A percentile compares a stretch with the other conserved stretches of the same genome.
These are phyloP conservation scores for Fraxinus angustifolia DNA, from an alignment of 305 asterid genomes.

Conservation along the genomic window DNA sequence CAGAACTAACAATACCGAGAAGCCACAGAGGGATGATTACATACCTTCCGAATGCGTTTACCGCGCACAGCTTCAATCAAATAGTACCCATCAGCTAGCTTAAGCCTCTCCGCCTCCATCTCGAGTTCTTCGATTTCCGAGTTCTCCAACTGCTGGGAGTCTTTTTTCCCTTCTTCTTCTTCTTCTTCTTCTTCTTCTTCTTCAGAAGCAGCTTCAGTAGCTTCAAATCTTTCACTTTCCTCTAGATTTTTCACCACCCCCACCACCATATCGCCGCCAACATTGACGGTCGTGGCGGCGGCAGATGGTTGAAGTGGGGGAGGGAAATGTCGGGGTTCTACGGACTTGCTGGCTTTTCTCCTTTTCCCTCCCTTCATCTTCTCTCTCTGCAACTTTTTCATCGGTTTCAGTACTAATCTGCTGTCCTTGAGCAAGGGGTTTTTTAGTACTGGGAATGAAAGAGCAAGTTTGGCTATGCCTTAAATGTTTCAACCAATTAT, in stretches of 20 bases:
- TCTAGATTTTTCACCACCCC: conserved; percentile 18
- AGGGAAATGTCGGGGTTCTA: conserved; percentile 12
- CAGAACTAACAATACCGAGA: neutral
- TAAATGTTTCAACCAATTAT: too few relatives aligned
- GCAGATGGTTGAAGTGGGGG: conserved; percentile 28
- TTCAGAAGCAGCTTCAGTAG: conserved; percentile 31
- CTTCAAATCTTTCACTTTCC: conserved; percentile 27
- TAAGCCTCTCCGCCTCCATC: conserved; percentile 38
- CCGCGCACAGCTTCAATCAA: conserved; percentile 80
- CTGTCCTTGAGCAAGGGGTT: neutral
- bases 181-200: conserved; percentile 43
- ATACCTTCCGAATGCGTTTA: conserved; percentile 65
- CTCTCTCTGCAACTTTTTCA: conserved; percentile 15
- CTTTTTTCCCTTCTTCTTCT: conserved; percentile 40
- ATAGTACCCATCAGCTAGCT: conserved; percentile 81
- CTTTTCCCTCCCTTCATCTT: conserved; percentile 62
- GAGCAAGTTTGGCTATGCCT: too few relatives aligned
- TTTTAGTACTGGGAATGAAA: neutral
- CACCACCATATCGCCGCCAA: conserved; percentile 24
- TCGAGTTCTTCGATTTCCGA: conserved; percentile 26
- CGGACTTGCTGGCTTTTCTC: conserved; percentile 30
- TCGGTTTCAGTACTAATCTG: neutral
- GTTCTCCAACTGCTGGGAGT: conserved; percentile 36
- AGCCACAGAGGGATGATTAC: neutral
- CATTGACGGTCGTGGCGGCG: conserved; percentile 12